Evolutionary conservation across 1,139 yeast species (phyloP).

Genomic region (Hansenula sp.): DNA sequence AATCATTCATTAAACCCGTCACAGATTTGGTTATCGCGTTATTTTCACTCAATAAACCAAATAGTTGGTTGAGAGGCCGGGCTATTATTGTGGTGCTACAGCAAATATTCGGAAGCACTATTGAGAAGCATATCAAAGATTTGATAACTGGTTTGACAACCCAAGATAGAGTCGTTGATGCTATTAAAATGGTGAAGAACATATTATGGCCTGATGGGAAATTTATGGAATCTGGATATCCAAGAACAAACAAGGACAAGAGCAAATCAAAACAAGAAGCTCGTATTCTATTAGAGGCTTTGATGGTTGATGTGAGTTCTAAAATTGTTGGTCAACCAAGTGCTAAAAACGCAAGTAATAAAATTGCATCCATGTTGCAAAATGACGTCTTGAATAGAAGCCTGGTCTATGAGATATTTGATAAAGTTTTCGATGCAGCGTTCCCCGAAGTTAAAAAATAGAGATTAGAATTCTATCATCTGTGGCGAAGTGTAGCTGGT

Average conservation of each 20-base stretch:
- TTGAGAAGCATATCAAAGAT: constrained; percentile 68
- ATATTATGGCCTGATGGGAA: constrained; percentile 66
- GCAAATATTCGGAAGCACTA: constrained; percentile 83
- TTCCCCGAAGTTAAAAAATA: constrained; percentile 33
- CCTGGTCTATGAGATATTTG: constrained; percentile 55
- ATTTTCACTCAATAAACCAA: constrained; percentile 64
- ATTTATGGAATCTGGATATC: constrained; percentile 28
- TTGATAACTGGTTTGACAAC: constrained; percentile 40
- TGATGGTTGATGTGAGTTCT: constrained; percentile 66
- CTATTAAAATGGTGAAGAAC: constrained; percentile 40
- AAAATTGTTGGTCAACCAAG: constrained; percentile 69
- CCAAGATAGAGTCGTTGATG: constrained; percentile 46
- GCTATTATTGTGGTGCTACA: constrained; percentile 80
- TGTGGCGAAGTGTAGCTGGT: not conserved
- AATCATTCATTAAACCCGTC: constrained; percentile 73
- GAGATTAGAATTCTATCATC: too few relatives aligned
- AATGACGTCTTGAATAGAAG: constrained; percentile 69
- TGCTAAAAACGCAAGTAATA: constrained; percentile 58
- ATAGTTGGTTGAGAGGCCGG: constrained; percentile 79
- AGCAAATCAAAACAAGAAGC: constrained; percentile 57
- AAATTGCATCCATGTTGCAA: constrained; percentile 66
- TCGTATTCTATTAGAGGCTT: constrained; percentile 46
- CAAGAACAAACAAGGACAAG: constrained; percentile 51
- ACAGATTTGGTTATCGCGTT: constrained; percentile 71
- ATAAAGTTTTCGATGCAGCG: constrained; percentile 39